These are phyloP conservation scores for Flammula alnicola DNA, from an alignment of 1,284 basidiomycete genomes.

Conservation along the genomic window DNA sequence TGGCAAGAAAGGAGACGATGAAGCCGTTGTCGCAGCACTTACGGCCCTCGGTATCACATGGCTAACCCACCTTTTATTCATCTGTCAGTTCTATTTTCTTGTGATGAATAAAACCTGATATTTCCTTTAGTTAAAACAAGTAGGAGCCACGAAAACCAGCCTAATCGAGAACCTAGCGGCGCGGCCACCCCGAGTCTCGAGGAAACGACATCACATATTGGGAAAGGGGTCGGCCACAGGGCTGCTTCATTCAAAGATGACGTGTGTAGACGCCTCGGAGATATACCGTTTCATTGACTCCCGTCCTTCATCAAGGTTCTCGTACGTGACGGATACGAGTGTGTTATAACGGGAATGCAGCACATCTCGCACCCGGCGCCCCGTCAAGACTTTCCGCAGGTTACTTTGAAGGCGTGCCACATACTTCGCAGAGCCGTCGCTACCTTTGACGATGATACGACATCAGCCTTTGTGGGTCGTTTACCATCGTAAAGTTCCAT, in stretches of 20 bases:
- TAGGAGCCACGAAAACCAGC: constrained; percentile 6
- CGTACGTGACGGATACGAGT: constrained; percentile 15
- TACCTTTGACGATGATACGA: constrained; percentile 2
- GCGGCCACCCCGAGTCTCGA: constrained; percentile 11
- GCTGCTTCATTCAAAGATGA: constrained; percentile 1
- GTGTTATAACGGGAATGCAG: constrained; percentile 16
- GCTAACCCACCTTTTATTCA: constrained; percentile 22
- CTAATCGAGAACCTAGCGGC: constrained; percentile 3
- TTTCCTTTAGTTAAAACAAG: constrained; percentile 17
- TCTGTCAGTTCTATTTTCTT: constrained; percentile 17
- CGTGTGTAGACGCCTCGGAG: constrained; percentile 7
- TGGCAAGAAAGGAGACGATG: constrained; percentile 13
- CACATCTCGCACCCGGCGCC: constrained; percentile 11
- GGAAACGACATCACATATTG: constrained; percentile 3
- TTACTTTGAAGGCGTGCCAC: not conserved
- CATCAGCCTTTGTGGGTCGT: constrained; percentile 12
- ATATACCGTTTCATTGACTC: constrained; percentile 10
- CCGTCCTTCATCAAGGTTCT: constrained; percentile 13
- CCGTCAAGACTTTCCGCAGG: not conserved
- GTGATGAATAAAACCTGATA: constrained; percentile 8
- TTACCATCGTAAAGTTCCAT: constrained; percentile 1
- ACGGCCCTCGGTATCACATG: constrained; percentile 20
- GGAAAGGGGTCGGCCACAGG: constrained; percentile 1
- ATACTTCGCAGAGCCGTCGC: constrained; percentile 12
- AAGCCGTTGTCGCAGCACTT: constrained; percentile 13